Conservation (phyloP, 2,329 filamentous ascomycete genomes). For the Microdochium bolleyi region DNA sequence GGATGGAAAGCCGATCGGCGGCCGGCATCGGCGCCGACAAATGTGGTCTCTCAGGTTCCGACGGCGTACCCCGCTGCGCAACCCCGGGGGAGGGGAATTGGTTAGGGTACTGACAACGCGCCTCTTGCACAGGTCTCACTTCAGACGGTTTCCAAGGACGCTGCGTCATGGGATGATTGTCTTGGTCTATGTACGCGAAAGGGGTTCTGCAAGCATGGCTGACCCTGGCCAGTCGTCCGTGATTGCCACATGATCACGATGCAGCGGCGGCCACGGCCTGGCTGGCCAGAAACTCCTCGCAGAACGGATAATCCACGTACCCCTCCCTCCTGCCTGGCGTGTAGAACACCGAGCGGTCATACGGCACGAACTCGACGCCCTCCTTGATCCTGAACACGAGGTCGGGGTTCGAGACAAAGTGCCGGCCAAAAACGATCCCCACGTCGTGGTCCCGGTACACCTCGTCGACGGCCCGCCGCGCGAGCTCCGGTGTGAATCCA, state of each 20-base stretch:
- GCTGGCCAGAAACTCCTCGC: slow-evolving; percentile 10
- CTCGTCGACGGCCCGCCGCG: slow-evolving; percentile 3
- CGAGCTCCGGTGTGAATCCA: slow-evolving; percentile 15
- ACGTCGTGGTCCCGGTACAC: slow-evolving; percentile 32
- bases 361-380: slow-evolving; percentile 9
- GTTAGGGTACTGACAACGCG: too few relatives aligned
- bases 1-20: background rate
- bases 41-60: too few relatives aligned
- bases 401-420: slow-evolving; percentile 16
- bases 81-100: too few relatives aligned
- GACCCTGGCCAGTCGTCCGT: too few relatives aligned
- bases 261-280: background rate
- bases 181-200: too few relatives aligned
- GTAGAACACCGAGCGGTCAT: slow-evolving; percentile 14
- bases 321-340: slow-evolving; percentile 14
- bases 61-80: too few relatives aligned
- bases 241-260: too few relatives aligned
- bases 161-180: too few relatives aligned
- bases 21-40: background rate
- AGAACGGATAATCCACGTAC: slow-evolving; percentile 27
- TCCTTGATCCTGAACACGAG: slow-evolving; percentile 12
- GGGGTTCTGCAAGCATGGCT: too few relatives aligned
- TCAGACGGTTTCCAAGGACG: too few relatives aligned
- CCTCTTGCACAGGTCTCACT: too few relatives aligned
- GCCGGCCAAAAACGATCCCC: slow-evolving; percentile 20